These are phyloP conservation scores for Penicillium paneum DNA, from an alignment of 2,329 filamentous ascomycete species.

Conservation along the genomic window DNA sequence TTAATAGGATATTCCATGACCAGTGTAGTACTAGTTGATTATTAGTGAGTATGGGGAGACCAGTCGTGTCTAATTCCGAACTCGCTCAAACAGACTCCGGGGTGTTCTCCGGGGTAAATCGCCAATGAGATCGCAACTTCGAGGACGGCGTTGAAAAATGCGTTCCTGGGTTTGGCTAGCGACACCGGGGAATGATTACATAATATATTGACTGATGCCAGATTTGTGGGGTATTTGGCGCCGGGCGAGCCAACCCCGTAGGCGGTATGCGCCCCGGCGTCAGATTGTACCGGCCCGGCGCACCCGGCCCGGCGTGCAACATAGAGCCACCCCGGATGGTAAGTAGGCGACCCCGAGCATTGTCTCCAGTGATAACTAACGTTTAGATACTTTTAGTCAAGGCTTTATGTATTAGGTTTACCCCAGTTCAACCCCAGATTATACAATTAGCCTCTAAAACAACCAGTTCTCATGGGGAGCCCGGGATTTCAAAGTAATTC, in stretches of 20 bases:
- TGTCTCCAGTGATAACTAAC: not conserved
- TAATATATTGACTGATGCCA: slow-evolving; percentile 5
- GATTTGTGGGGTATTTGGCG: slow-evolving; percentile 1
- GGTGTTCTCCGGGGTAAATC: not conserved
- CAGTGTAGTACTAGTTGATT: not conserved
- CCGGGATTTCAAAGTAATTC: not conserved
- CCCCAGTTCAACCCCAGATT: slow-evolving; percentile 1
- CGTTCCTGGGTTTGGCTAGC: not conserved
- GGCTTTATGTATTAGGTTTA: not conserved
- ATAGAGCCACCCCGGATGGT: not conserved
- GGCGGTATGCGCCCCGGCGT: not conserved
- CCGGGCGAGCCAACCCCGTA: not conserved
- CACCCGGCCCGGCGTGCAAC: slow-evolving; percentile 4
- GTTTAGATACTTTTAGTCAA: slow-evolving; percentile 1
- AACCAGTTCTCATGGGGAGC: too few species aligned
- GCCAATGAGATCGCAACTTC: not conserved
- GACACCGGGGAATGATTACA: not conserved
- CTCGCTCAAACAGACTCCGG: not conserved
- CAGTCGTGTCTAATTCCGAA: not conserved
- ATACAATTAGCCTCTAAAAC: not conserved
- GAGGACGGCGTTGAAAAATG: not conserved
- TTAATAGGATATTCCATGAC: slow-evolving; percentile 1
- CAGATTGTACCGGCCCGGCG: slow-evolving; percentile 4
- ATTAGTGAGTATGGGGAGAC: not conserved
- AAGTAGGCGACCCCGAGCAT: not conserved